Evolutionary conservation across 2,329 filamentous ascomycete genomes (phyloP).

Genomic region (Ceratocystiopsis minuta): DNA sequence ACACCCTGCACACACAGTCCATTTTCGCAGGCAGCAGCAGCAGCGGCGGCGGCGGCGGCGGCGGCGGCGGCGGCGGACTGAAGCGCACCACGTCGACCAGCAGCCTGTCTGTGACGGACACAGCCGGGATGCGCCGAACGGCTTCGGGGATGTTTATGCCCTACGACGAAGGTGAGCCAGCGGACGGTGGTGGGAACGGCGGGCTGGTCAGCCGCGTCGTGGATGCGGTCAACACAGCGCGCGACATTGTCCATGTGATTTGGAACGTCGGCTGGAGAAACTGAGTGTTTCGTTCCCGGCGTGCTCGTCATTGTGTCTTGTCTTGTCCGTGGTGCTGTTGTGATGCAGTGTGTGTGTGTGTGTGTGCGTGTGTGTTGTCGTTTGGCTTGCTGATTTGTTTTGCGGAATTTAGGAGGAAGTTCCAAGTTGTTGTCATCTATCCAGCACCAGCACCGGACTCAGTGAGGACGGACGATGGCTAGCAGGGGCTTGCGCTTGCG

Average conservation of each 20-base stretch:
- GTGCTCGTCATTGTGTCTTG: background rate
- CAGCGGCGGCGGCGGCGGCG: slow-evolving; percentile 1
- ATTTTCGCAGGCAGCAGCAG: slow-evolving; percentile 4
- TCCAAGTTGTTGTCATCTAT: slow-evolving; percentile 8
- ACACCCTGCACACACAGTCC: slow-evolving; percentile 1
- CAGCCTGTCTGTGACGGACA: slow-evolving; percentile 28
- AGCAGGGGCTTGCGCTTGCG: background rate
- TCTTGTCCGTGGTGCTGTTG: background rate
- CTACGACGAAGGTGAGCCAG: slow-evolving; percentile 53
- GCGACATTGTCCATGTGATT: slow-evolving; percentile 53
- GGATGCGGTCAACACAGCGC: slow-evolving; percentile 59
- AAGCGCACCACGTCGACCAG: slow-evolving; percentile 29
- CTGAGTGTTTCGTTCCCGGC: slow-evolving; percentile 12
- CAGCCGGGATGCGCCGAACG: slow-evolving; percentile 54
- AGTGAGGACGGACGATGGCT: slow-evolving; percentile 1
- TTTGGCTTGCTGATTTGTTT: slow-evolving; percentile 7
- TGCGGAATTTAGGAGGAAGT: slow-evolving; percentile 8
- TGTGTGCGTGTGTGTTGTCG: background rate
- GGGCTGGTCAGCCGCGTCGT: slow-evolving; percentile 63
- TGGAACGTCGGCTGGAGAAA: slow-evolving; percentile 53
- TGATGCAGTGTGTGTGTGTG: background rate
- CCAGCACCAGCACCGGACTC: slow-evolving; percentile 4
- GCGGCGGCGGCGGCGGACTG: slow-evolving; percentile 14
- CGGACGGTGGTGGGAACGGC: slow-evolving; percentile 28
- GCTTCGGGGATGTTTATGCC: slow-evolving; percentile 86